phyloP scores from a whole-genome alignment of 2,329 filamentous ascomycete genomes.

The Diplodia corticola region DNA sequence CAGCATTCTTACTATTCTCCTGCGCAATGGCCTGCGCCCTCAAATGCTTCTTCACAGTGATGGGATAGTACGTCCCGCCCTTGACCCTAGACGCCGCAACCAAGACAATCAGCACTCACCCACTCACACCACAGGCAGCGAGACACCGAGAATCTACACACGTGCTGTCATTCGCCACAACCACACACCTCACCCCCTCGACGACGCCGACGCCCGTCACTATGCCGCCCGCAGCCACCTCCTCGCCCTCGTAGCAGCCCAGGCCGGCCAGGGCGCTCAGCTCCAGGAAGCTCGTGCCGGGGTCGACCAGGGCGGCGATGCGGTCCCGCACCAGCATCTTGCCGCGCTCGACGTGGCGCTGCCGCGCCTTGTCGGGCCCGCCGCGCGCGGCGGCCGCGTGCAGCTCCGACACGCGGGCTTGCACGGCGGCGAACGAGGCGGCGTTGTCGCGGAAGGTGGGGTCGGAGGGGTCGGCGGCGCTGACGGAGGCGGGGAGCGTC shows the following conservation, averaged over 20 bases:
- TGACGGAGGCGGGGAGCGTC: constrained; percentile 63
- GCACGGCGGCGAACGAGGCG: constrained; percentile 71
- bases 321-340: constrained; percentile 96
- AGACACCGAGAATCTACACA: constrained; percentile 26
- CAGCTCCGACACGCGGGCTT: constrained; percentile 66
- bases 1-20: constrained; percentile 70
- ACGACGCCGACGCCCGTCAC: constrained; percentile 90
- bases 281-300: constrained; percentile 87
- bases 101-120: not conserved
- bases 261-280: constrained; percentile 89
- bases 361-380: constrained; percentile 75
- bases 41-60: constrained; percentile 96
- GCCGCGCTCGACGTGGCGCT: constrained; percentile 82
- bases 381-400: constrained; percentile 72
- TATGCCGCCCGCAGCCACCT: constrained; percentile 86
- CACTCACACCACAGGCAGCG: not conserved
- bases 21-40: constrained; percentile 87
- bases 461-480: constrained; percentile 72
- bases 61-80: constrained; percentile 93
- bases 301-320: constrained; percentile 82
- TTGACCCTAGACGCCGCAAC: constrained; percentile 62
- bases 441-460: constrained; percentile 81
- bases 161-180: constrained; percentile 94
- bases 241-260: constrained; percentile 80
- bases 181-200: constrained; percentile 86